These are phyloP conservation scores for Corchorus capsularis DNA, from an alignment of 345 rosid species.

Conservation along the genomic window DNA sequence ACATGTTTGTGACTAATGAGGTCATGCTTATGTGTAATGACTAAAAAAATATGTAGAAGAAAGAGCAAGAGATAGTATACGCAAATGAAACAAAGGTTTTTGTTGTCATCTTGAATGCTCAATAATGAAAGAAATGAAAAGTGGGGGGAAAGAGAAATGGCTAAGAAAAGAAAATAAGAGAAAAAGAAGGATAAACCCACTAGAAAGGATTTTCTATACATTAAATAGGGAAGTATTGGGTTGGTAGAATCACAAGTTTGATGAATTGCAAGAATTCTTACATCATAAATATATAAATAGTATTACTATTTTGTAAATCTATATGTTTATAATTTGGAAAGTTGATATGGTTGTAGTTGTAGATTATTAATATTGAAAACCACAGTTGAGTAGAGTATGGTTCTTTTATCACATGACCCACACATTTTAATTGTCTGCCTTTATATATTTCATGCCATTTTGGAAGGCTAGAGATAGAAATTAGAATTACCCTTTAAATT, in stretches of 20 bases:
- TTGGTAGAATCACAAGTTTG: background rate
- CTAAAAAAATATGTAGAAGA: background rate
- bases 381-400: background rate
- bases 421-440: background rate
- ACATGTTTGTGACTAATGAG: background rate
- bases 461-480: background rate
- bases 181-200: slow-evolving; percentile 6
- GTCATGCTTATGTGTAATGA: slow-evolving; percentile 3
- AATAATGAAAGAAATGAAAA: background rate
- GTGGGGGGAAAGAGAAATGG: background rate
- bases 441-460: background rate
- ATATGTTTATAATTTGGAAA: background rate
- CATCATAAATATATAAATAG: too few species aligned
- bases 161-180: background rate
- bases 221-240: background rate
- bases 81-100: background rate
- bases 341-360: background rate
- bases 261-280: background rate
- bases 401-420: background rate
- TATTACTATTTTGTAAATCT: background rate
- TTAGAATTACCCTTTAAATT: background rate
- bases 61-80: too few species aligned
- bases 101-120: background rate
- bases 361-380: background rate
- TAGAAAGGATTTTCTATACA: background rate